A percentile compares a stretch with the other conserved stretches of the same genome.
phyloP scores from a whole-genome alignment of 2,329 filamentous ascomycete genomes.

The Fusarium stilboides region DNA sequence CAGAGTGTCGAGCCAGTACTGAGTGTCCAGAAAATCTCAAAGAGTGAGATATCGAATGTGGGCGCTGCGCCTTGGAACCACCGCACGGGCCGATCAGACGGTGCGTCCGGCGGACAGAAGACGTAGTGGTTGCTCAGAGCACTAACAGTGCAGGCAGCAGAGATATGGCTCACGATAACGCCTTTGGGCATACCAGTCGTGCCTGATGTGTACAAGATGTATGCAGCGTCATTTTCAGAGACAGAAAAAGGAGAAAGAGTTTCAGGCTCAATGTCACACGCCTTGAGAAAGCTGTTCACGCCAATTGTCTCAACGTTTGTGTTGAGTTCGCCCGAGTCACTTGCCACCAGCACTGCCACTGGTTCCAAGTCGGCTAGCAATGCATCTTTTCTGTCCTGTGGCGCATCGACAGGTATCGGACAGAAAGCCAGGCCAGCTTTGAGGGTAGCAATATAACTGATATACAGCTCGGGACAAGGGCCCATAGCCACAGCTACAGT shows the following conservation, averaged over 20 bases:
- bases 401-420: slow-evolving; percentile 13
- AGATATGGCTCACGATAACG: slow-evolving; percentile 25
- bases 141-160: slow-evolving; percentile 16
- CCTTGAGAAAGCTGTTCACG: not conserved
- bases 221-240: not conserved
- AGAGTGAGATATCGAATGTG: slow-evolving; percentile 28
- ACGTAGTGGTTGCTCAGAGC: slow-evolving; percentile 17
- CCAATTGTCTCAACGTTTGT: not conserved
- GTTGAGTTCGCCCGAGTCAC: not conserved
- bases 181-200: slow-evolving; percentile 30
- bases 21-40: slow-evolving; percentile 31
- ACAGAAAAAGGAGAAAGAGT: rapidly evolving
- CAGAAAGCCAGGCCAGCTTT: slow-evolving; percentile 30
- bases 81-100: not conserved
- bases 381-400: slow-evolving; percentile 6
- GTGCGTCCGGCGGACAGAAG: not conserved
- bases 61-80: slow-evolving; percentile 35
- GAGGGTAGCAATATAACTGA: slow-evolving; percentile 19
- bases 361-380: slow-evolving; percentile 24
- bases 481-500: slow-evolving; percentile 16
- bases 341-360: not conserved
- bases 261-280: not conserved
- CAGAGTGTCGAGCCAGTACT: slow-evolving; percentile 30
- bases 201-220: slow-evolving; percentile 27
- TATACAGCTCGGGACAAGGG: slow-evolving; percentile 24